phyloP scores from a whole-genome alignment of 495 filamentous ascomycete species.

The Podospora fimiseda region DNA sequence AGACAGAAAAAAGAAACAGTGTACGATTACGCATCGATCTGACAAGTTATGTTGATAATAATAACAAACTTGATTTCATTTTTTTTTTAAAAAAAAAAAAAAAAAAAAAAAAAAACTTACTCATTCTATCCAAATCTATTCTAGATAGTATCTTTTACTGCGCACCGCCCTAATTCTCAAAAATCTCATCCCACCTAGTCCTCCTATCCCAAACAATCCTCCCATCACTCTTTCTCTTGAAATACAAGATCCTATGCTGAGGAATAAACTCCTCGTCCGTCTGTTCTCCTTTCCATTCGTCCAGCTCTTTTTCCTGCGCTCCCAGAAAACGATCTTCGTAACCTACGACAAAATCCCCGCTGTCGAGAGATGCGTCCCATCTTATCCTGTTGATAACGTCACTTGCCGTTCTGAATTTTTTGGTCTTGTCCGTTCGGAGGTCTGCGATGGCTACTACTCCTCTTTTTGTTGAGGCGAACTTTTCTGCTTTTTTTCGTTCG shows the following conservation, averaged over 20 bases:
- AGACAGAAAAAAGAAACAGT: too few species aligned
- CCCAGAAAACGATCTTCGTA: conserved; percentile 72
- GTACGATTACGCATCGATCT: too few species aligned
- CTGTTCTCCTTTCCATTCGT: conserved; percentile 65
- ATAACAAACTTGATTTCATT: too few species aligned
- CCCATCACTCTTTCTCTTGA: conserved; percentile 55
- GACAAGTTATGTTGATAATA: too few species aligned
- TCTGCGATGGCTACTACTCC: conserved; percentile 8
- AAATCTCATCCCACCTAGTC: conserved; percentile 37
- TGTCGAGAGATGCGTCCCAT: conserved; percentile 61
- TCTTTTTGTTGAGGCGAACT: neutral
- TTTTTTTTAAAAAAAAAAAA: too few species aligned
- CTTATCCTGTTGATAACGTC: conserved; percentile 69
- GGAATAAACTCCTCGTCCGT: conserved; percentile 85
- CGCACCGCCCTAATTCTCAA: conserved; percentile 35
- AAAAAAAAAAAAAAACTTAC: too few species aligned
- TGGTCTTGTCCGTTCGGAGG: conserved; percentile 12
- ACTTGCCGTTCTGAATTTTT: conserved; percentile 38
- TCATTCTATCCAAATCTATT: too few species aligned
- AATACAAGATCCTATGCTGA: conserved; percentile 69
- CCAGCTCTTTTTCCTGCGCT: conserved; percentile 53
- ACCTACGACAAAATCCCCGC: conserved; percentile 60
- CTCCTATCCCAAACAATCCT: conserved; percentile 54
- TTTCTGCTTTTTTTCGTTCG: conserved; percentile 18
- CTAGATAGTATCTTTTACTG: too few species aligned